Conservation (phyloP, 495 filamentous ascomycete species). For the Penicillium nucicola region DNA sequence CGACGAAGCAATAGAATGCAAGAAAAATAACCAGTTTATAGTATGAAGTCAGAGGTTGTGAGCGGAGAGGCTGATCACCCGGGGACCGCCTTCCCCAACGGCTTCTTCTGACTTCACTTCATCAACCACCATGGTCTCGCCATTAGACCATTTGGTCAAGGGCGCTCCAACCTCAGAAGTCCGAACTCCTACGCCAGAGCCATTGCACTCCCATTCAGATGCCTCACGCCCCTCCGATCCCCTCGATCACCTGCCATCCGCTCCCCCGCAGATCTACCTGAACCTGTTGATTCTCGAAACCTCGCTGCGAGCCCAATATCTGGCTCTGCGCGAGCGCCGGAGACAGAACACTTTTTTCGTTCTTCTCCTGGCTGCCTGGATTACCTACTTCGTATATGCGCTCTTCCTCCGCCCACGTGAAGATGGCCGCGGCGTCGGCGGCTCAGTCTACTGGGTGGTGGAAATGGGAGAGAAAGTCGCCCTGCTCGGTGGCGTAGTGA, state of each 20-base stretch:
- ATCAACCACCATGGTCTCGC: slow-evolving; percentile 45
- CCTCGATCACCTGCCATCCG: slow-evolving; percentile 75
- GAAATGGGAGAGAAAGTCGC: slow-evolving; percentile 84
- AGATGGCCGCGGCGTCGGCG: slow-evolving; percentile 85
- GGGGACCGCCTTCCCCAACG: slow-evolving; percentile 23
- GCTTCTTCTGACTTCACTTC: slow-evolving; percentile 4
- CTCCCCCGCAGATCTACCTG: slow-evolving; percentile 96
- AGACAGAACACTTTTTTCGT: slow-evolving; percentile 96
- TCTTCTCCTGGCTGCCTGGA: slow-evolving; percentile 73
- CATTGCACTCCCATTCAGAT: slow-evolving; percentile 27
- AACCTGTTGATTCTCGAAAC: slow-evolving; percentile 97
- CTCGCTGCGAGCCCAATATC: slow-evolving; percentile 87
- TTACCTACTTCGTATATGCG: slow-evolving; percentile 75
- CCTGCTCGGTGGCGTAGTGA: slow-evolving; percentile 82
- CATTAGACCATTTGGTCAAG: slow-evolving; percentile 86
- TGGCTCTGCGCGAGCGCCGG: slow-evolving; percentile 80
- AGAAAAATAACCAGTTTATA: too few relatives aligned
- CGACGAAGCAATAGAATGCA: too few relatives aligned
- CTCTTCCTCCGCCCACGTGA: slow-evolving; percentile 87
- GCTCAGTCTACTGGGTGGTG: slow-evolving; percentile 92
- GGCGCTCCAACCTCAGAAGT: slow-evolving; percentile 60
- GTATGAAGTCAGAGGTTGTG: too few relatives aligned
- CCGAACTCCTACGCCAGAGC: slow-evolving; percentile 37
- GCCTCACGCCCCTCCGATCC: slow-evolving; percentile 58
- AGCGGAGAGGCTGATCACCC: too few relatives aligned